Evolutionary conservation across 495 filamentous ascomycete species (phyloP), one percentile per base, ranked within the genome.

Genomic region (Podospora conica): DNA sequence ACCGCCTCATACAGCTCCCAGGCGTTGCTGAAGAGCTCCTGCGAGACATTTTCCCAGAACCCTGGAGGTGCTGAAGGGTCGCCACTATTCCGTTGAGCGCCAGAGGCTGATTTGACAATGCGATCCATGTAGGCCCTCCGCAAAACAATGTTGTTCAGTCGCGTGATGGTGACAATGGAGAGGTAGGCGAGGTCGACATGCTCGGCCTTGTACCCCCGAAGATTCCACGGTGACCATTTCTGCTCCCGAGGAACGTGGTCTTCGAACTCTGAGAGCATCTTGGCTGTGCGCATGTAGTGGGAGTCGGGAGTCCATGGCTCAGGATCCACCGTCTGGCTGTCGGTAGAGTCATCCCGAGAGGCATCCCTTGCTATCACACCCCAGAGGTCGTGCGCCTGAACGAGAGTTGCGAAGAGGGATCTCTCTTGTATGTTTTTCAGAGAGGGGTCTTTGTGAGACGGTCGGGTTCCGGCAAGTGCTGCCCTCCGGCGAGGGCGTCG

Each of bases 381-480:
- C 76, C 76, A 80, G 29, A 75, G 61, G 58, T 75, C 75, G 58
- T 80, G 77, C 22, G 68, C 70, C 58, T 80, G 75, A 65, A 80
- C 74, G 9, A 80, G 61, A 3, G 75, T 75, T 24, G 78, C 78
- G 61, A 80, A 78, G 4, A 80, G 60, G 22, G 68, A 71, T 12
- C 53, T 11, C 3, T 29, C 3, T 18, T 55, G 55, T 20, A 58
- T 15, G 23, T 22, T 12, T 3, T 12, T 61, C 18, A 80, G 71
- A 9, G 63, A 65, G 1, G 78, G 75, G 55, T 79, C 65, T 28
- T 67, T 65, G n/a, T 71, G 29, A 18, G 75, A 74, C 0, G 78
- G 75, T 9, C 70, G 70, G 0, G 75, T 80, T 4, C 74, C 76
- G 1, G 73, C 71, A n/a, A 80, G 73, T 20, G 74, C 78, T 6